A percentile compares a stretch with the other conserved stretches of the same genome.
These are phyloP conservation scores for Cytospora chrysosperma DNA, from an alignment of 2,329 filamentous ascomycete genomes.

Conservation along the genomic window DNA sequence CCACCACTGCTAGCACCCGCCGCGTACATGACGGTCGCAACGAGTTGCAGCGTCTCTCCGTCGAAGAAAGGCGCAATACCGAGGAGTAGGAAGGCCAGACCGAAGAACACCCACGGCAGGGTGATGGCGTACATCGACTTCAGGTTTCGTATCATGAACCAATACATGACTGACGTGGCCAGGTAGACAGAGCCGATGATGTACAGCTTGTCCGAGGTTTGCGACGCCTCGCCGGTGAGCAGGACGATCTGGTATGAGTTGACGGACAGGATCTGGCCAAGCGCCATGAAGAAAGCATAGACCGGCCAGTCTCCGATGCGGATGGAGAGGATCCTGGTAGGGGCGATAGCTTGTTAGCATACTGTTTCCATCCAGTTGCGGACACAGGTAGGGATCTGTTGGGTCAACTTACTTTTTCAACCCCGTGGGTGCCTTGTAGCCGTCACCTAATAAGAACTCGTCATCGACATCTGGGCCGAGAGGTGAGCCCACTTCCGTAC, in stretches of 20 bases:
- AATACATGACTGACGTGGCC: conserved; percentile 59
- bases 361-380: background rate
- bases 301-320: conserved; percentile 63
- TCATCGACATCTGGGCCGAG: conserved; percentile 26
- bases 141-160: conserved; percentile 58
- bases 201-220: conserved; percentile 60
- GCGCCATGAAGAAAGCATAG: conserved; percentile 60
- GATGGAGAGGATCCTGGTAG: conserved; percentile 41
- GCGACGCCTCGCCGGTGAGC: conserved; percentile 60
- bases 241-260: conserved; percentile 69
- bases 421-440: conserved; percentile 57
- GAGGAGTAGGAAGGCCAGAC: conserved; percentile 60
- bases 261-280: conserved; percentile 62
- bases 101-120: conserved; percentile 62
- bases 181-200: conserved; percentile 60
- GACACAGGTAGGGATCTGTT: too few species aligned
- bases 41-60: conserved; percentile 52
- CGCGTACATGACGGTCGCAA: conserved; percentile 61
- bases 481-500: conserved; percentile 24
- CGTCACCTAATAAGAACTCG: conserved; percentile 55
- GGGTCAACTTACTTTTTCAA: conserved; percentile 45
- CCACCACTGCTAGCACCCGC: conserved; percentile 62
- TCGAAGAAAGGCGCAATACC: conserved; percentile 56
- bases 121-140: conserved; percentile 58
- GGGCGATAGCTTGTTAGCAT: background rate